Base-by-base conservation (phyloP, 1,139 yeast species). In the Sugiyamaella grinbergsii region DNA sequence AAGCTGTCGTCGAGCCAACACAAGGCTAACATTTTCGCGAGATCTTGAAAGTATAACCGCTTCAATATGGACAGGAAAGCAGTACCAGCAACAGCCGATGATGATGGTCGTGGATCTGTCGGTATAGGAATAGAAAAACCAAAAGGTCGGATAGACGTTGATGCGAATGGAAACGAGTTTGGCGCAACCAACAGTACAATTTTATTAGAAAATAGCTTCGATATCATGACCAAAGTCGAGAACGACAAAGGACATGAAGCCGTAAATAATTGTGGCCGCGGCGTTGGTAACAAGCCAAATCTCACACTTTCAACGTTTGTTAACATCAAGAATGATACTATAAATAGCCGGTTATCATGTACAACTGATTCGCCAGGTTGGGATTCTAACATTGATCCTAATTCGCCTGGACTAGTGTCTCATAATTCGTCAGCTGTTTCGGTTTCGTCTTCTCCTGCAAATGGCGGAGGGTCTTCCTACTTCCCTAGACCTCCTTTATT, bases 401-500 rank as follows among this genome's bases (percentile, higher is more conserved):
- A 29, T 31, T 41, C 45, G 5, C 45, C 45, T n/a, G 37, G 36
- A n/a, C 10, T 41, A 20, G 13, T 41, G 10, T 37, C 45, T 6
- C 38, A 41, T n/a, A 32, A 15, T 28, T 31, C 36, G n/a, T n/a
- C n/a, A n/a, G n/a, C n/a, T n/a, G n/a, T n/a, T 11, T 29, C 38
- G 3, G 18, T 38, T 7, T 15, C 22, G 2, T 31, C 45, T 19
- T 32, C 45, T 5, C 36, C 45, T 8, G 36, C 31, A 6, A 24
- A n/a, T 38, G 20, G 42, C 11, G 42, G 42, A 19, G 10, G n/a
- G 11, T 24, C 42, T 4, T 31, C 28, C 2, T 41, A 41, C 15
- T 41, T 41, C 23, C 45, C 45, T 13, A 28, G 45, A 15, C 38
- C 45, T 29, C 45, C 37, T 5, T n/a, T 41, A 13, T 29, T 29